phyloP scores from a whole-genome alignment of 345 rosid species.

The Eucalyptus caleyi region DNA sequence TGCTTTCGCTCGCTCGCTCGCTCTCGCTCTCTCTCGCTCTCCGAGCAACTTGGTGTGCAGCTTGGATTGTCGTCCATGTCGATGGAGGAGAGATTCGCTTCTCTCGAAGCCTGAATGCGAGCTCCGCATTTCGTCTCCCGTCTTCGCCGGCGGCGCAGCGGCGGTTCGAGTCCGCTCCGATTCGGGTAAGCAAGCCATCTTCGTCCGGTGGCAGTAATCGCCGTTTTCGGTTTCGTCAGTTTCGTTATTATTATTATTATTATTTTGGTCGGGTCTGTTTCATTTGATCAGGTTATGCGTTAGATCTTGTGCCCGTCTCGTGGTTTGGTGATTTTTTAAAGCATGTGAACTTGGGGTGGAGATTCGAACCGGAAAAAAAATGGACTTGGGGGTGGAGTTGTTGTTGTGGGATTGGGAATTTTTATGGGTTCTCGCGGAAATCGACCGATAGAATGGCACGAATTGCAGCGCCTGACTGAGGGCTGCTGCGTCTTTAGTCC shows the following conservation, averaged over 20 bases:
- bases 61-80: neutral
- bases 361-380: neutral
- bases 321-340: neutral
- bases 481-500: neutral
- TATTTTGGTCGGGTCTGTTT: neutral
- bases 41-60: neutral
- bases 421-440: neutral
- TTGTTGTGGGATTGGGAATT: neutral
- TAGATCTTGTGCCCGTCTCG: neutral
- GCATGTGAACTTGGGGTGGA: neutral
- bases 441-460: neutral
- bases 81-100: neutral
- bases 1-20: neutral
- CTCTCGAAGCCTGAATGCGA: neutral
- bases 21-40: neutral
- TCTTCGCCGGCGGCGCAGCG: neutral
- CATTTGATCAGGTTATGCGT: neutral
- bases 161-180: neutral
- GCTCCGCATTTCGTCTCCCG: neutral
- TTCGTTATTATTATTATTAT: neutral
- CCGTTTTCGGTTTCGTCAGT: neutral
- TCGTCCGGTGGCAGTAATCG: neutral
- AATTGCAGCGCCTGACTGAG: neutral
- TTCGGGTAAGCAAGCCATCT: neutral
- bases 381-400: neutral